Base-by-base conservation (phyloP, 805 yeast genomes). In the Teunomyces kruisii region DNA sequence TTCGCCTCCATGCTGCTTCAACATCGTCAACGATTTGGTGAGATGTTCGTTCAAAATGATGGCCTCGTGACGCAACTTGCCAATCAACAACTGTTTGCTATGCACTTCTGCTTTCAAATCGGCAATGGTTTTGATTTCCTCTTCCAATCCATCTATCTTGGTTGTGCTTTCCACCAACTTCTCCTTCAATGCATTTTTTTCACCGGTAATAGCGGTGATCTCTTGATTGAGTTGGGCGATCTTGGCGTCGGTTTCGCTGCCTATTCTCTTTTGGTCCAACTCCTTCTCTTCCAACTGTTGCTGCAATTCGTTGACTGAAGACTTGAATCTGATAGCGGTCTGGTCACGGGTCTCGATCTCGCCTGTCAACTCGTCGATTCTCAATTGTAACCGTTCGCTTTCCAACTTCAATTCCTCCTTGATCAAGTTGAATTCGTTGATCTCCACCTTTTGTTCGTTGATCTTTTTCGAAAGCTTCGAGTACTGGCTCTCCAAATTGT, bases 51-150 rank as follows among this genome's bases (percentile, higher is more conserved):
- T 94, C 46, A 92, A 69, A 19, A 88, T 88, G 8, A 94, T 92
- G 1, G 96, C 92, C 63, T 94, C 99, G 62, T 92, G 98, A 43
- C 97, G 80, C 40, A 94, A 75, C 61, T 92, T 94, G 1, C 98
- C 98, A 42, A 94, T 81, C 41, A 83, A 78, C 28, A 91, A 68
- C 47, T 83, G 88, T 64, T 88, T 90, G 49, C 58, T 61, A 37
- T 69, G 65, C 15, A 71, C 50, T 76, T 90, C 70, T 72, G 82
- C 37, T 76, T 70, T 59, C 75, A 90, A 43, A 62, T 68, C 58
- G 76, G 86, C 42, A 74, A 71, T 56, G 51, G 62, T 40, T 50
- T 48, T 47, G 28, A 32, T 47, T n/a, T 61, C 65, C 15, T 52
- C 47, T 26, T 45, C 37, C 26, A 35, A 12, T 3, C 7, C 26